These are phyloP conservation scores for Achaetomium macrosporum DNA, from an alignment of 2,329 filamentous ascomycete genomes.

Conservation along the genomic window DNA sequence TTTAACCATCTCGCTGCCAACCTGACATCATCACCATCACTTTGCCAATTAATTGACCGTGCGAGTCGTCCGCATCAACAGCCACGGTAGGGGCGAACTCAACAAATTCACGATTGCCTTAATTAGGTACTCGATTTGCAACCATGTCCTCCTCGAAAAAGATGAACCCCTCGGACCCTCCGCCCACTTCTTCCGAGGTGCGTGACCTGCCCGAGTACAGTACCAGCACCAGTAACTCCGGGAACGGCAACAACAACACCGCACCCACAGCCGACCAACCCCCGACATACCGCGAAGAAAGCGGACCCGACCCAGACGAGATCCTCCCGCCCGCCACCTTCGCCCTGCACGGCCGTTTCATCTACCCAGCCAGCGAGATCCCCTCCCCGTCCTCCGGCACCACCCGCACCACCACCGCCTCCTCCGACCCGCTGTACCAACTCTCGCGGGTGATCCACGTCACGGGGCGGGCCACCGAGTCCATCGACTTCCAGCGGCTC, in stretches of 20 bases:
- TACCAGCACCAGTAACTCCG: background rate
- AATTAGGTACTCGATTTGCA: too few species aligned
- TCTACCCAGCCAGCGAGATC: conserved; percentile 4
- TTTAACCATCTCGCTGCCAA: too few species aligned
- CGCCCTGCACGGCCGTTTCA: conserved; percentile 16
- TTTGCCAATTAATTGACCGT: too few species aligned
- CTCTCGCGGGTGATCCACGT: conserved; percentile 18
- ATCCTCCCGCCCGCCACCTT: conserved; percentile 11
- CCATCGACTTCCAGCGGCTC: conserved; percentile 18
- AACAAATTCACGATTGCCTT: too few species aligned
- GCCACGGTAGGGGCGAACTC: too few species aligned
- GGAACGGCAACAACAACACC: background rate
- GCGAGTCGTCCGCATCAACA: too few species aligned
- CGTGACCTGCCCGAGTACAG: background rate
- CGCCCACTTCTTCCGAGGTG: too few species aligned
- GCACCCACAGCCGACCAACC: conserved; percentile 6
- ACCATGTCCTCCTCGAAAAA: too few species aligned
- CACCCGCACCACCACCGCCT: background rate
- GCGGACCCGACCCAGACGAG: conserved; percentile 13
- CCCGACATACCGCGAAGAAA: conserved; percentile 15
- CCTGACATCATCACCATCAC: too few species aligned
- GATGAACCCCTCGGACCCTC: too few species aligned
- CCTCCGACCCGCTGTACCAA: conserved; percentile 14
- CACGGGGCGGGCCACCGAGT: conserved; percentile 5
- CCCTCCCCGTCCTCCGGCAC: too few species aligned